Evolutionary conservation across 1,284 basidiomycete genomes (phyloP).

Genomic region (Entoloma clypeatum): DNA sequence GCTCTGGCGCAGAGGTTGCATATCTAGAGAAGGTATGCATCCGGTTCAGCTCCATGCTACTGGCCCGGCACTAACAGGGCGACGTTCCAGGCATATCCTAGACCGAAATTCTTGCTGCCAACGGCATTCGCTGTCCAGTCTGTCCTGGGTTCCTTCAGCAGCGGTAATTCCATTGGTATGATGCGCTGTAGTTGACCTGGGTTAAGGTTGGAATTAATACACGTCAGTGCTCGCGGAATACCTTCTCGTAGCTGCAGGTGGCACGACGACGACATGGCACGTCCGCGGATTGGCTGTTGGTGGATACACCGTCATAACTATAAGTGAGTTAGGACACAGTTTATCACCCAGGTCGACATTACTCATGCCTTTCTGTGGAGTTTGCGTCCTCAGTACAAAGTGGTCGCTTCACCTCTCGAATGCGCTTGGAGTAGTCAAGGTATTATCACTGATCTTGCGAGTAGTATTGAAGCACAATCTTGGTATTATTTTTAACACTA

Average conservation of each 20-base stretch:
- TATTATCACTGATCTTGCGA: slow-evolving; percentile 30
- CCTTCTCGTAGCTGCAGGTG: slow-evolving; percentile 30
- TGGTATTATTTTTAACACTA: slow-evolving; percentile 2
- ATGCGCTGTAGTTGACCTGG: not conserved
- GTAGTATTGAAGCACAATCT: slow-evolving; percentile 5
- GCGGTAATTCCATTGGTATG: slow-evolving; percentile 33
- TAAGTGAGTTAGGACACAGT: slow-evolving; percentile 20
- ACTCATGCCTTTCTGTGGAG: slow-evolving; percentile 11
- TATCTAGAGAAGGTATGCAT: slow-evolving; percentile 38
- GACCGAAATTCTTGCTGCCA: slow-evolving; percentile 36
- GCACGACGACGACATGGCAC: slow-evolving; percentile 28
- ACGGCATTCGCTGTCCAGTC: slow-evolving; percentile 42
- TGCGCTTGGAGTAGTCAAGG: slow-evolving; percentile 23
- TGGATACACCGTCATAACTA: slow-evolving; percentile 28
- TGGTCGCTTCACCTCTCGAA: slow-evolving; percentile 22
- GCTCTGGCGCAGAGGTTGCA: slow-evolving; percentile 46
- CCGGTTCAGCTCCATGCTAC: not conserved
- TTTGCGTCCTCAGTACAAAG: slow-evolving; percentile 28
- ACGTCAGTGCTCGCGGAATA: slow-evolving; percentile 31
- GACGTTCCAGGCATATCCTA: slow-evolving; percentile 36
- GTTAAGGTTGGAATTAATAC: not conserved
- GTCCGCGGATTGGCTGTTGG: slow-evolving; percentile 34
- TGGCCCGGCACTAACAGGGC: not conserved
- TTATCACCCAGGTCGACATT: not conserved
- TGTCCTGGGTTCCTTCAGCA: slow-evolving; percentile 38